phyloP scores from a whole-genome alignment of 148 eudicot species.

The Arctostaphylos glauca region DNA sequence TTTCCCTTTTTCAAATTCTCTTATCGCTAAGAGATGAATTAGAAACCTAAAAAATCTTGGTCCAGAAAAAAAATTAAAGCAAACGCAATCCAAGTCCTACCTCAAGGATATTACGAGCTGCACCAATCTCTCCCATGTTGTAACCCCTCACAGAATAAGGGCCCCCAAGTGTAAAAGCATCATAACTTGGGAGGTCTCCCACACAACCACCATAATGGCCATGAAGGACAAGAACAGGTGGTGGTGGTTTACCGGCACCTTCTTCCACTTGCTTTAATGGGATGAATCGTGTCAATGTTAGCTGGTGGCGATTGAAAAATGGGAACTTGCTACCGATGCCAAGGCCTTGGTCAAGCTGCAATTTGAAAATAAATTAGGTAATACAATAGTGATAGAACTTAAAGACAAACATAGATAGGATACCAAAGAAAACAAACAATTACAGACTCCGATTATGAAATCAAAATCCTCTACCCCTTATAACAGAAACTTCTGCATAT shows the following conservation, averaged over 20 bases:
- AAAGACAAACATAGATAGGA: not conserved
- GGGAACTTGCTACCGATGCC: conserved; percentile 90
- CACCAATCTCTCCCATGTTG: conserved; percentile 99
- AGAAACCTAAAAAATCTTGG: not conserved
- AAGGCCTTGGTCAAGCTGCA: conserved; percentile 97
- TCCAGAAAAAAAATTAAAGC: not conserved
- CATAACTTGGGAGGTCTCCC: conserved; percentile 97
- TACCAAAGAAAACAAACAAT: not conserved
- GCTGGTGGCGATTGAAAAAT: conserved; percentile 84
- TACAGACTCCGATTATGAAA: not conserved
- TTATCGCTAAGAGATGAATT: not conserved
- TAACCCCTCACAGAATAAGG: conserved; percentile 99
- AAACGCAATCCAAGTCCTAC: conserved; percentile 28
- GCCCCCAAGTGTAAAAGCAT: conserved; percentile 94
- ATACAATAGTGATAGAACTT: not conserved
- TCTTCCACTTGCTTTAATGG: conserved; percentile 84
- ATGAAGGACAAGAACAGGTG: conserved; percentile 92
- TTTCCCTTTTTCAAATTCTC: not conserved
- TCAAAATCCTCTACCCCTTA: not conserved
- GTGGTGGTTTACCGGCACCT: conserved; percentile 92
- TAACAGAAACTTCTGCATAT: not conserved
- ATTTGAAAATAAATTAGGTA: not conserved
- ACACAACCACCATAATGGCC: conserved; percentile 98
- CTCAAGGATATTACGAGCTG: conserved; percentile 96
- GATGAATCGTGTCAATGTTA: conserved; percentile 77